Base-by-base conservation (phyloP, 768 basidiomycete species). In the Udeniomyces megalosporus region DNA sequence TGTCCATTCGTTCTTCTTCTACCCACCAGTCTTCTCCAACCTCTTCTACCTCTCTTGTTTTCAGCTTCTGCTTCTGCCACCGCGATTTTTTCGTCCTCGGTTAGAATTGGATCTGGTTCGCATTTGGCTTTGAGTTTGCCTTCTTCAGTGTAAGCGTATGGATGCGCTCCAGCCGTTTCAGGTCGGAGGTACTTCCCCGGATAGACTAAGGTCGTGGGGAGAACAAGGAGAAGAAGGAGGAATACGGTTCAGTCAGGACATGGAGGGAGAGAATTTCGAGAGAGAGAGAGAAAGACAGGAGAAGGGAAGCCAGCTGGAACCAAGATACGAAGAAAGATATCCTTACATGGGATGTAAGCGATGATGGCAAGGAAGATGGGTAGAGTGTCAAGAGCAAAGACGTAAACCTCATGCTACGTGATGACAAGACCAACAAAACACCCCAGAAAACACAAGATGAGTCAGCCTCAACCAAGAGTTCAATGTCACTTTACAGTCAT, bases 301-400 rank as follows among this genome's bases (percentile, higher is more conserved):
- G 4, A 48, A 20, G 47, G n/a, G n/a, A n/a, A n/a, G n/a, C n/a
- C n/a, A n/a, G n/a, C n/a, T n/a, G n/a, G n/a, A n/a, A n/a, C n/a
- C n/a, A n/a, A n/a, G n/a, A n/a, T n/a, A n/a, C n/a, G n/a, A n/a
- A n/a, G n/a, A n/a, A n/a, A n/a, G n/a, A n/a, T n/a, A n/a, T n/a
- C n/a, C n/a, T n/a, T 28, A 52, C 50, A 63, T 11, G 55, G 47
- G 50, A 58, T 31, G 34, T 56, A 63, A 22, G 55, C 44, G 54
- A 57, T 34, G 47, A 35, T 26, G 8, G 53, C 61, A 10, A 63
- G 32, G 61, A 63, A 63, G 29, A 63, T 45, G 10, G 61, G 61
- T 12, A 63, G 50, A 28, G 61, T 63, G 35, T 63, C 61, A 28
- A 63, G 56, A 3, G 49, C 54, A 46, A 35, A 51, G 34, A 63